Evolutionary conservation across 306 rosid species (phyloP).

Genomic region (Gastrolobium villosum): DNA sequence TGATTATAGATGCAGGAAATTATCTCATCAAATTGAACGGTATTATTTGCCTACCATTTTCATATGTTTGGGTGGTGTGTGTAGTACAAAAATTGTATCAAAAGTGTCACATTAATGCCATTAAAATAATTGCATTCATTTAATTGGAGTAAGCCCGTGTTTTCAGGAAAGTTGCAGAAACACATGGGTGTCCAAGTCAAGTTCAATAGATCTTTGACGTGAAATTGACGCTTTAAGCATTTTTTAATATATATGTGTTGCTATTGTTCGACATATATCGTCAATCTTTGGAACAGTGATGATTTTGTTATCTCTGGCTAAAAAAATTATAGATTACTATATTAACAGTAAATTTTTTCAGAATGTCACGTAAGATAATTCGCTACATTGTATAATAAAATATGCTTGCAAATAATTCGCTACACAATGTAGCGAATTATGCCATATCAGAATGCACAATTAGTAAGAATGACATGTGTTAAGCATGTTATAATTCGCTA

Average conservation of each 20-base stretch:
- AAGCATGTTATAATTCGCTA: too few relatives aligned
- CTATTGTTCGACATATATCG: too few relatives aligned
- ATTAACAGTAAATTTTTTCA: too few relatives aligned
- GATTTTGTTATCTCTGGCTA: too few relatives aligned
- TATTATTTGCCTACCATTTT: not conserved
- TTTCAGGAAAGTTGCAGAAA: slow-evolving; percentile 46
- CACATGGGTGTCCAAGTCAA: slow-evolving; percentile 41
- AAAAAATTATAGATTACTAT: too few relatives aligned
- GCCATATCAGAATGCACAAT: too few relatives aligned
- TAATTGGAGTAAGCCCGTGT: slow-evolving; percentile 44
- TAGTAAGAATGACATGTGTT: too few relatives aligned
- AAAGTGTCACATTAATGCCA: slow-evolving; percentile 28
- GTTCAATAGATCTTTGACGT: slow-evolving; percentile 9
- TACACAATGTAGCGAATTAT: too few relatives aligned
- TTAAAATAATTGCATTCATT: slow-evolving; percentile 41
- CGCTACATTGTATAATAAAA: too few relatives aligned
- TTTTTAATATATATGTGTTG: not conserved
- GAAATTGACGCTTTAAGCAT: not conserved
- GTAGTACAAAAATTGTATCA: not conserved
- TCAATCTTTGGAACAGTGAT: not conserved
- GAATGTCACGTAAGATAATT: too few relatives aligned
- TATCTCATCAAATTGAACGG: not conserved
- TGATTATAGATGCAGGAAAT: not conserved
- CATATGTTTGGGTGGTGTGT: not conserved
- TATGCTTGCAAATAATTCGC: too few relatives aligned